Evolutionary conservation across 1,284 basidiomycete genomes (phyloP).

Genomic region (Meripilus lineatus): DNA sequence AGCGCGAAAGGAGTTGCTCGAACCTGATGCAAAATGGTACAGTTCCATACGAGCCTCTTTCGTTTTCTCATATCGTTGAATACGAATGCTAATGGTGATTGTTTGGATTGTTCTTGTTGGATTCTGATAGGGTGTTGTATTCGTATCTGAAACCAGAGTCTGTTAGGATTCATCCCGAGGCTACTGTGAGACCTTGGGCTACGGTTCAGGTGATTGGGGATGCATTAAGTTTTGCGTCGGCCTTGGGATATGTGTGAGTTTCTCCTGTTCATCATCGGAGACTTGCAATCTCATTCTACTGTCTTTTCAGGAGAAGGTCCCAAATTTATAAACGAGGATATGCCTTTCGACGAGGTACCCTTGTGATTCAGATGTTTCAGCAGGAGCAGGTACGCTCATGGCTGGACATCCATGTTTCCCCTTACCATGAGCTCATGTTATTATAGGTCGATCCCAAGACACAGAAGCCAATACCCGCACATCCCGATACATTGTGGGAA

Average conservation of each 20-base stretch:
- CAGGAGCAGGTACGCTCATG: conserved; percentile 58
- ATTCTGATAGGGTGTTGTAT: conserved; percentile 54
- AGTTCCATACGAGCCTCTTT: not conserved
- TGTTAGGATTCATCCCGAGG: conserved; percentile 71
- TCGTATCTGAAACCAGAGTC: conserved; percentile 77
- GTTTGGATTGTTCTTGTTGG: not conserved
- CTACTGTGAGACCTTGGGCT: conserved; percentile 78
- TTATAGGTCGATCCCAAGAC: conserved; percentile 63
- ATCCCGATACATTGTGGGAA: conserved; percentile 74
- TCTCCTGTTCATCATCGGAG: too few species aligned
- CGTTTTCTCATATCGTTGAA: too few species aligned
- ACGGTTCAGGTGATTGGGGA: conserved; percentile 72
- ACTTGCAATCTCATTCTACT: too few species aligned
- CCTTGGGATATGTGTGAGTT: conserved; percentile 65
- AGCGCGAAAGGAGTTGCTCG: conserved; percentile 66
- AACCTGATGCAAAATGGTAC: conserved; percentile 57
- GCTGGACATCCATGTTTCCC: too few species aligned
- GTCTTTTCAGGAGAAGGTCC: conserved; percentile 47
- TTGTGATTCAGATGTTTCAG: conserved; percentile 77
- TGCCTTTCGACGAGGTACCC: conserved; percentile 58
- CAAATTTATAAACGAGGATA: conserved; percentile 79
- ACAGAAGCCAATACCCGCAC: conserved; percentile 64
- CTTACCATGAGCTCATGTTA: not conserved
- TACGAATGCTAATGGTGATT: too few species aligned
- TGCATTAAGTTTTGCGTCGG: conserved; percentile 70